These are phyloP conservation scores for Echria macrotheca DNA, from an alignment of 495 filamentous ascomycete species.

Conservation along the genomic window DNA sequence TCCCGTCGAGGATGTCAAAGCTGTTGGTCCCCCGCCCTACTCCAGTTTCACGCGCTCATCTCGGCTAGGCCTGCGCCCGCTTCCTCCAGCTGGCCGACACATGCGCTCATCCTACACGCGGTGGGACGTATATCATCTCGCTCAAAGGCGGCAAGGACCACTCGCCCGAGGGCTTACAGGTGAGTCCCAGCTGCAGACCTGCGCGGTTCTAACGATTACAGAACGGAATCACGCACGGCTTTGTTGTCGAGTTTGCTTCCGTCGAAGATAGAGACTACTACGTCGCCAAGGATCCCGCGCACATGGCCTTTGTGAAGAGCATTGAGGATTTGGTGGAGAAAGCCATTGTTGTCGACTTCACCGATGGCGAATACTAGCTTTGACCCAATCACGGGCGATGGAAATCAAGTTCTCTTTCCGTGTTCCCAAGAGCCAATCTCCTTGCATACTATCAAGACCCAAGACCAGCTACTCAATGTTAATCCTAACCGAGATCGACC, in stretches of 20 bases:
- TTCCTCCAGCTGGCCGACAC: conserved; percentile 34
- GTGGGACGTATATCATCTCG: conserved; percentile 54
- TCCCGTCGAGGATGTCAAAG: conserved; percentile 36
- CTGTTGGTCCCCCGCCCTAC: conserved; percentile 34
- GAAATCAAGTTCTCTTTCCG: too few species aligned
- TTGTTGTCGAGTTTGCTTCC: conserved; percentile 57
- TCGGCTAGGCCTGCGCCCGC: conserved; percentile 19
- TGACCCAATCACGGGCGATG: too few species aligned
- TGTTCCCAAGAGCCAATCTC: too few species aligned
- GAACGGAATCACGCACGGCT: conserved; percentile 55
- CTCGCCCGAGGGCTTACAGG: conserved; percentile 59
- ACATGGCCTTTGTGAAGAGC: conserved; percentile 40
- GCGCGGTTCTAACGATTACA: conserved; percentile 16
- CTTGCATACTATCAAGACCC: too few species aligned
- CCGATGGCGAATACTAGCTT: conserved; percentile 17
- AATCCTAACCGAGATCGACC: conserved; percentile 5
- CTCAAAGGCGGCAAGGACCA: conserved; percentile 58
- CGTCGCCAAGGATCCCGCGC: conserved; percentile 43
- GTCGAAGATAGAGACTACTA: conserved; percentile 55
- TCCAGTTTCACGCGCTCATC: neutral
- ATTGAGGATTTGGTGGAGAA: conserved; percentile 33
- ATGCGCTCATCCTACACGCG: conserved; percentile 44
- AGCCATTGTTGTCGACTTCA: conserved; percentile 42
- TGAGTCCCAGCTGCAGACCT: conserved; percentile 27
- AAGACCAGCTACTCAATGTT: conserved; percentile 8